These are phyloP conservation scores for Heritiera fomes DNA, from an alignment of 345 rosid species.

Conservation along the genomic window DNA sequence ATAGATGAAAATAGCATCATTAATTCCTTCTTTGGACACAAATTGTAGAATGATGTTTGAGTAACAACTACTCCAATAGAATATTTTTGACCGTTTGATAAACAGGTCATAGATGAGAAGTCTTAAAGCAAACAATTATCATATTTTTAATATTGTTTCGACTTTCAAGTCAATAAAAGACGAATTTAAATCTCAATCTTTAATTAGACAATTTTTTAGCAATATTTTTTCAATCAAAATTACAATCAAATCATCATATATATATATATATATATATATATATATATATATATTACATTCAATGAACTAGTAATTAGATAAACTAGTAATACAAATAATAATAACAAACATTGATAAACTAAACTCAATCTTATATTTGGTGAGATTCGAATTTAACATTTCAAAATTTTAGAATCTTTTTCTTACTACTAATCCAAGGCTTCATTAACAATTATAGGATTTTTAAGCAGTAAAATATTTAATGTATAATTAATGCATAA, in stretches of 20 bases:
- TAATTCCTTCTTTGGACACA: not conserved
- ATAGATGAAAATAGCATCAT: not conserved
- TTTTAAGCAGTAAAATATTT: not conserved
- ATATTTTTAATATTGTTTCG: not conserved
- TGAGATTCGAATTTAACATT: too few relatives aligned
- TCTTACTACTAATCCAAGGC: too few relatives aligned
- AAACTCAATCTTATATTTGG: too few relatives aligned
- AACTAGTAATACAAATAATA: too few relatives aligned
- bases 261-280: too few relatives aligned
- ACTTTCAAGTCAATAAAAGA: too few relatives aligned
- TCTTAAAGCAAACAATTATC: not conserved
- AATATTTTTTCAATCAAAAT: too few relatives aligned
- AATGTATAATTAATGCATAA: not conserved
- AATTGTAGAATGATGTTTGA: not conserved
- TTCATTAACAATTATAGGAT: not conserved
- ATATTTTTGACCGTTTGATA: not conserved
- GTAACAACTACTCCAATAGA: not conserved
- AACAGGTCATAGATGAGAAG: not conserved
- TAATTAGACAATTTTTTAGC: not conserved
- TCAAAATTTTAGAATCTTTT: too few relatives aligned
- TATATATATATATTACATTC: too few relatives aligned
- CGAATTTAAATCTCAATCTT: not conserved
- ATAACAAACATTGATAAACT: too few relatives aligned
- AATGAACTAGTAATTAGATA: too few relatives aligned
- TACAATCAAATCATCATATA: too few relatives aligned